Evolutionary conservation across 176 grass and related monocot genomes (phyloP).

Genomic region (Phyllostachys edulis): DNA sequence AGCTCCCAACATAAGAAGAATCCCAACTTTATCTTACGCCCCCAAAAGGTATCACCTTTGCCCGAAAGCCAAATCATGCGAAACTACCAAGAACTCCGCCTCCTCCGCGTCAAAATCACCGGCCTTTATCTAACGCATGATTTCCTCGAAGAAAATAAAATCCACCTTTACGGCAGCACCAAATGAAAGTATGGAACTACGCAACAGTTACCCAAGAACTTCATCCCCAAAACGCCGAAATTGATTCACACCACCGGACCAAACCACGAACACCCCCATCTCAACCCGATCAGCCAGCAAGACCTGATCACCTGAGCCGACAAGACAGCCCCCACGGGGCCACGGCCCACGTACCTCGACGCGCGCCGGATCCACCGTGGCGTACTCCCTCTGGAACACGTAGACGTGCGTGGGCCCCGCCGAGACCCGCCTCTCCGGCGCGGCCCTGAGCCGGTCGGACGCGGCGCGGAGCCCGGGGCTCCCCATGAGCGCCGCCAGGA

Average conservation of each 20-base stretch:
- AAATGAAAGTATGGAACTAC: background rate
- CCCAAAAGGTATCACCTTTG: background rate
- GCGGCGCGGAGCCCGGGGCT: slow-evolving; percentile 46
- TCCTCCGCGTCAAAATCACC: background rate
- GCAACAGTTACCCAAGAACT: background rate
- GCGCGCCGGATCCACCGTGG: slow-evolving; percentile 72
- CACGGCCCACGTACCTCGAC: slow-evolving; percentile 54
- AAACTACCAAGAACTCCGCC: background rate
- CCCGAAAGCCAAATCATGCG: background rate
- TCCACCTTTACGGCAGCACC: background rate
- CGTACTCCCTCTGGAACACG: slow-evolving; percentile 88
- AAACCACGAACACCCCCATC: background rate
- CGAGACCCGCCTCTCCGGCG: slow-evolving; percentile 53
- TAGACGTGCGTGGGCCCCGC: slow-evolving; percentile 55
- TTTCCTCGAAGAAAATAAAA: slow-evolving; percentile 14
- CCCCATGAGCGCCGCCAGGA: slow-evolving; percentile 53
- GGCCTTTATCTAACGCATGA: background rate
- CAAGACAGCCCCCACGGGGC: background rate
- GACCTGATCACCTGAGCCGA: background rate
- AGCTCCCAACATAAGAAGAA: slow-evolving; percentile 21
- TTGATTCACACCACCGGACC: background rate
- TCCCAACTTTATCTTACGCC: background rate
- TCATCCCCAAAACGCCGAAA: background rate
- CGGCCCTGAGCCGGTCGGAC: slow-evolving; percentile 47
- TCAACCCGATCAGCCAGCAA: background rate